Base-by-base conservation (phyloP, 306 rosid species). In the Corylus avellana region DNA sequence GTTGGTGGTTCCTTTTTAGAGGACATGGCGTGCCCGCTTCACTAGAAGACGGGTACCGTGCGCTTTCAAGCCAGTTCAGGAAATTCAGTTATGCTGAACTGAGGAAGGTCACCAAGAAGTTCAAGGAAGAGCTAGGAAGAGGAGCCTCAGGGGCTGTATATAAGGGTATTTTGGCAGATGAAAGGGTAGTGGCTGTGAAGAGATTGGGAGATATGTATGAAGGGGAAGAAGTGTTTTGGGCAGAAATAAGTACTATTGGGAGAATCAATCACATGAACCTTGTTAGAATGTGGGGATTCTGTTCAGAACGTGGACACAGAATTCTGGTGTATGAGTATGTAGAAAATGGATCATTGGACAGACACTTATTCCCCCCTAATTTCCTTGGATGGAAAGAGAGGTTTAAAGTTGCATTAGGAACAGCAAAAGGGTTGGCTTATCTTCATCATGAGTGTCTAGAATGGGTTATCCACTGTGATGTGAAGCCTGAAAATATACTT, bases 361-460 rank as follows among this genome's bases (percentile, higher is more conserved):
- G 69, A 58, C 20, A 61, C 54, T 74, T 87, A 75, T 79, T 76
- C 71, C 72, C 6, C 27, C 18, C 17, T 14, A 25, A 8, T 39
- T 58, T 58, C 9, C 64, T 84, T 2, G 80, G 77, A 6, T 70
- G 82, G 37, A 80, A 87, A 9, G 78, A 84, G 66, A 71, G 88
- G 56, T 82, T 81, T 22, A 73, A 74, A 12, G 80, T 84, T 62
- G 88, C 90, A 12, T 14, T 84, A 8, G 90, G 90, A 32, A 84
- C 86, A 0, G 85, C 90, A 49, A 87, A 84, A 64, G 88, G 88
- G 11, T 47, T 84, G 63, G 84, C 88, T 5, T 87, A 87, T 80
- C 35, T 87, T 8, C 90, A 87, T 25, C 88, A 87, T 63, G 90
- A 87, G 72, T 87, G 90, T 70, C 66, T 87, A 0, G 90, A 87